Evolutionary conservation across 768 basidiomycete genomes (phyloP), one percentile per base, ranked within the genome.

Genomic region (Cystobasidium ongulense): DNA sequence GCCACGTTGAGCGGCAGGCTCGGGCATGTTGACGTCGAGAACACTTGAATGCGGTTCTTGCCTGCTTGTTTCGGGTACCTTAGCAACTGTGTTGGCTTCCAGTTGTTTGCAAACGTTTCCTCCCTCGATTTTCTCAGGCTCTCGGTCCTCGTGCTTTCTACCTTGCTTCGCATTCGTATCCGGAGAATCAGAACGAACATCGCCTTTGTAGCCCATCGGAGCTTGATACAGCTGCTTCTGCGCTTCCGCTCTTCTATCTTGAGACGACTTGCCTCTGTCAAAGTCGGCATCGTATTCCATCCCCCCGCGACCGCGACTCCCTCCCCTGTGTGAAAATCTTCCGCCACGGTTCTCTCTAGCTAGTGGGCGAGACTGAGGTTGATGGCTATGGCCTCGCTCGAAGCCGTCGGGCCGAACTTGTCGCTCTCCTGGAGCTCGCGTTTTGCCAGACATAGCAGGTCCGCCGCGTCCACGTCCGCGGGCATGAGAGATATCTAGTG

Each of bases 281-380:
- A 71, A 71, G n/a, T 71, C 68, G 38, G 68, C 68, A 38, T 71
- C 68, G 29, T 71, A 71, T 38, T 39, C 41, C 63, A 64, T 41
- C 18, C 5, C 18, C 25, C 27, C 43, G 13, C 65, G 39, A n/a
- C 43, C 65, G 21, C 43, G 39, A n/a, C 63, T 35, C 18, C 29
- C 65, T 50, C 38, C 64, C 13, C 43, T 21, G 31, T 50, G 39
- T 27, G 21, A 15, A 33, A 53, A 29, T 41, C 39, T 15, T 1
- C 25, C 43, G 31, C 27, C 17, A 15, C 23, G 27, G n/a, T 3
- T 31, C 21, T 29, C 43, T 67, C 65, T 21, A 52, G 41, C 25
- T 33, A n/a, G 21, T 67, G 65, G 23, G 15, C 21, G 43, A 64
- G 8, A 17, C 10, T 23, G 33, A 33, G 5, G n/a, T 11, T 21